Percentiles rank a stretch among this genome's conserved stretches.
phyloP scores from a whole-genome alignment of 1,139 yeast species.

The Nakaseomyces uthaithaninus region DNA sequence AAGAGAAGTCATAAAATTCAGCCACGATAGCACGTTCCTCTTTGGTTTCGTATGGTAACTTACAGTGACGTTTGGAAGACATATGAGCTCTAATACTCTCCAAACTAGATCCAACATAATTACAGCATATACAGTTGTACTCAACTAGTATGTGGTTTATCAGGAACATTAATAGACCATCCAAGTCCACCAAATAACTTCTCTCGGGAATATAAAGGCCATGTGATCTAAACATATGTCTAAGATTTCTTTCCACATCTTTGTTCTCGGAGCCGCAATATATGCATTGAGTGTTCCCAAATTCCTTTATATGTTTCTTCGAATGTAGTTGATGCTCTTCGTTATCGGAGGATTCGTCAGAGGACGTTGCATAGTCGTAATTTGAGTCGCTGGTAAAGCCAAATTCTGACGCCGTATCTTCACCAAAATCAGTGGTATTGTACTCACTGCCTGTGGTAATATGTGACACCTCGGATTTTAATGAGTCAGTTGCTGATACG shows the following conservation, averaged over 20 bases:
- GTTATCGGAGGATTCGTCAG: conserved; percentile 26
- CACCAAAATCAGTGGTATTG: conserved; percentile 35
- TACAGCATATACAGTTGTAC: conserved; percentile 74
- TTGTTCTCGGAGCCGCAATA: conserved; percentile 37
- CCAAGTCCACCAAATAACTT: conserved; percentile 55
- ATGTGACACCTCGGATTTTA: conserved; percentile 51
- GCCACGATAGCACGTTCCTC: conserved; percentile 75
- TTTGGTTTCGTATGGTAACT: conserved; percentile 78
- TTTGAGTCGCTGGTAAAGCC: conserved; percentile 39
- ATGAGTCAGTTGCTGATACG: conserved; percentile 46
- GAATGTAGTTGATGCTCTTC: conserved; percentile 10
- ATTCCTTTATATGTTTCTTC: conserved; percentile 4
- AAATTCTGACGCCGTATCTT: conserved; percentile 46
- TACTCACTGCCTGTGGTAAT: conserved; percentile 40
- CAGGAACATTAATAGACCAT: conserved; percentile 65
- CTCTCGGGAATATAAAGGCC: conserved; percentile 85
- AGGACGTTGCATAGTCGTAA: conserved; percentile 33
- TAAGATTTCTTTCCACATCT: conserved; percentile 54
- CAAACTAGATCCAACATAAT: conserved; percentile 70
- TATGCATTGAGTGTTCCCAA: conserved; percentile 30
- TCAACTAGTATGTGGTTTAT: conserved; percentile 83
- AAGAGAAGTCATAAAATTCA: conserved; percentile 77
- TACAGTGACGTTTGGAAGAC: conserved; percentile 76
- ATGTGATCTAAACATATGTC: conserved; percentile 68
- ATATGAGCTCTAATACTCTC: conserved; percentile 91